Percentiles rank a stretch among this genome's conserved stretches.
Conservation (phyloP, 2,329 filamentous ascomycete genomes). For the Beauveria varroae region DNA sequence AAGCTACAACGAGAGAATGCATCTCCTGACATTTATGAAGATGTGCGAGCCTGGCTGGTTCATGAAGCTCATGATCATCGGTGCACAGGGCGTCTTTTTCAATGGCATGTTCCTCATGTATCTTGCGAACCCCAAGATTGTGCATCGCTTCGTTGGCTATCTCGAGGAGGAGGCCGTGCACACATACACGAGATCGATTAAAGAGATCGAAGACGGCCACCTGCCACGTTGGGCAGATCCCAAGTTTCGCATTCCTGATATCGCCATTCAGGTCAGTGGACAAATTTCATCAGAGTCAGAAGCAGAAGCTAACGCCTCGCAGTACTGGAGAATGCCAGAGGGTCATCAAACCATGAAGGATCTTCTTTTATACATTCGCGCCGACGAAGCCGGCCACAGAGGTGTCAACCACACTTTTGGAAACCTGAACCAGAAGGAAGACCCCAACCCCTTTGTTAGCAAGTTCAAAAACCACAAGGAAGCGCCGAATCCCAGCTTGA, state of each 20-base stretch:
- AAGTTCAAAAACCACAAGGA: conserved; percentile 63
- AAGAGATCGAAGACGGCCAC: conserved; percentile 77
- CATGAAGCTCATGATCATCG: conserved; percentile 88
- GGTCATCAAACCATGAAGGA: conserved; percentile 76
- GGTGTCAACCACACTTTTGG: conserved; percentile 94
- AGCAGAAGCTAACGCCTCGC: conserved; percentile 6
- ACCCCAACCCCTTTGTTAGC: conserved; percentile 89
- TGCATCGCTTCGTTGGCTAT: conserved; percentile 93
- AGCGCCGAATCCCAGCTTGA: conserved; percentile 59
- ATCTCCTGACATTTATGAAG: conserved; percentile 86
- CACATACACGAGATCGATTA: conserved; percentile 85
- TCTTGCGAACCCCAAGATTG: conserved; percentile 76
- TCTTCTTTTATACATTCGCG: conserved; percentile 78
- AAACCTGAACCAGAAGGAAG: conserved; percentile 75
- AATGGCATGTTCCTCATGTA: conserved; percentile 88
- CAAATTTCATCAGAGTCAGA: not conserved
- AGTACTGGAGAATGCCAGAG: conserved; percentile 92
- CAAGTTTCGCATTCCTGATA: conserved; percentile 71
- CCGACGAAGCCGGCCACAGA: conserved; percentile 82
- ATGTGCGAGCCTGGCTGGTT: conserved; percentile 69
- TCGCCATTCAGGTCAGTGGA: conserved; percentile 57
- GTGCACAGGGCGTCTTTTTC: conserved; percentile 93
- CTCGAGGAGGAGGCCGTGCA: conserved; percentile 95
- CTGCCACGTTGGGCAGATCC: conserved; percentile 70
- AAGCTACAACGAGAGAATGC: conserved; percentile 91